phyloP scores from a whole-genome alignment of 2,329 filamentous ascomycete species.

The Aspergillus puulaauensis region DNA sequence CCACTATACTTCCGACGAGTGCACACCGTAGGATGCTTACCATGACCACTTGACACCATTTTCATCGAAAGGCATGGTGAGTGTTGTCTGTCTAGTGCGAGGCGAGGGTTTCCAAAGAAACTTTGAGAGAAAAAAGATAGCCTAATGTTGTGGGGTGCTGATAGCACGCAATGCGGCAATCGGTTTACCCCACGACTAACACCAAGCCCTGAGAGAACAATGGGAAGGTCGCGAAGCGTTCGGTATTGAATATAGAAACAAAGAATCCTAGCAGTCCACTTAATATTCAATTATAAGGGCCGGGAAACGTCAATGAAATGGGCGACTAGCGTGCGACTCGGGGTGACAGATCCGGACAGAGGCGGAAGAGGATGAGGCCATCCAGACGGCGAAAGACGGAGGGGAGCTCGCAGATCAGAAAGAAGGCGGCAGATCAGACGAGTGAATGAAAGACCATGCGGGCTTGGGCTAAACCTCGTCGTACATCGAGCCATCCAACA shows the following conservation, averaged over 20 bases:
- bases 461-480: background rate
- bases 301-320: background rate
- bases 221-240: background rate
- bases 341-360: background rate
- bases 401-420: background rate
- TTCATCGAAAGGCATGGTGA: constrained; percentile 45
- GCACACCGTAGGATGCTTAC: constrained; percentile 25
- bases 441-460: background rate
- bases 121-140: background rate
- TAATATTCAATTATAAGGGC: background rate
- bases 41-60: constrained; percentile 48
- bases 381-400: background rate
- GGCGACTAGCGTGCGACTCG: background rate
- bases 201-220: background rate
- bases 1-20: background rate
- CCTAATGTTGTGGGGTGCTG: background rate
- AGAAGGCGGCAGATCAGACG: background rate
- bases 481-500: background rate
- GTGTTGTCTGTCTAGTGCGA: background rate
- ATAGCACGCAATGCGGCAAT: constrained; percentile 3
- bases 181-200: background rate
- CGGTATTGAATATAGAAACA: background rate
- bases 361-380: background rate
- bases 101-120: background rate
- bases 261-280: background rate